A percentile compares a stretch with the other conserved stretches of the same genome.
Evolutionary conservation across 805 yeast species (phyloP).

Genomic region (Millerago galiae): DNA sequence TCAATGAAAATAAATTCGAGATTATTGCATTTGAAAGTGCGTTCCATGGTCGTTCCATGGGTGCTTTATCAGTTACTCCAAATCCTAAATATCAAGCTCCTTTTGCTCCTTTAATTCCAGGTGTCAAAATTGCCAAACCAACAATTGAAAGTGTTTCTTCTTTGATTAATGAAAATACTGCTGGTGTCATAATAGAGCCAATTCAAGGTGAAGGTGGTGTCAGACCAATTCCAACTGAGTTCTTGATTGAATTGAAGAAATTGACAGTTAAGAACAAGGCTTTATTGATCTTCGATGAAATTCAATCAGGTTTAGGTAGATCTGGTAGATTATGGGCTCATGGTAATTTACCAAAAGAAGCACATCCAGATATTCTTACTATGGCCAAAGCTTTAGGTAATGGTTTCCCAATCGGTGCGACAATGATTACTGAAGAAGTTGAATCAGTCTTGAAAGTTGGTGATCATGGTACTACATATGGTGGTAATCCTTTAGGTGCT

Average conservation of each 20-base stretch:
- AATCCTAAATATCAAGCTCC: conserved; percentile 91
- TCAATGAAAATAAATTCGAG: conserved; percentile 55
- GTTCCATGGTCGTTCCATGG: conserved; percentile 95
- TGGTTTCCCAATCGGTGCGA: conserved; percentile 95
- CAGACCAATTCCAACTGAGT: conserved; percentile 56
- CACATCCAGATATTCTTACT: conserved; percentile 91
- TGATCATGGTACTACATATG: conserved; percentile 97
- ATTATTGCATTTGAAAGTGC: conserved; percentile 82
- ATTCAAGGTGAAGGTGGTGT: conserved; percentile 99
- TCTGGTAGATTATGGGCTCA: conserved; percentile 95
- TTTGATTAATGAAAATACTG: conserved; percentile 37
- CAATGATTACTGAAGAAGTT: conserved; percentile 75
- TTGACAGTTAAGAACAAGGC: conserved; percentile 67
- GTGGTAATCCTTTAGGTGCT: conserved; percentile 93
- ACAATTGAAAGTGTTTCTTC: conserved; percentile 53
- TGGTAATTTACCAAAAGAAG: conserved; percentile 60
- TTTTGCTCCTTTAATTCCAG: conserved; percentile 87
- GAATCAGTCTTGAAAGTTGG: conserved; percentile 74
- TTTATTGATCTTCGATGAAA: conserved; percentile 85
- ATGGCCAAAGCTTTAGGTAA: conserved; percentile 96
- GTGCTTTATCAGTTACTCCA: conserved; percentile 87
- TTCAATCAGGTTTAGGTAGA: conserved; percentile 95
- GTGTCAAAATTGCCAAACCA: conserved; percentile 63
- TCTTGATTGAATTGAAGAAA: conserved; percentile 57
- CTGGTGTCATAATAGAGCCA: conserved; percentile 94